phyloP scores from a whole-genome alignment of 805 yeast species.

The Starmerella ratchasimensis region DNA sequence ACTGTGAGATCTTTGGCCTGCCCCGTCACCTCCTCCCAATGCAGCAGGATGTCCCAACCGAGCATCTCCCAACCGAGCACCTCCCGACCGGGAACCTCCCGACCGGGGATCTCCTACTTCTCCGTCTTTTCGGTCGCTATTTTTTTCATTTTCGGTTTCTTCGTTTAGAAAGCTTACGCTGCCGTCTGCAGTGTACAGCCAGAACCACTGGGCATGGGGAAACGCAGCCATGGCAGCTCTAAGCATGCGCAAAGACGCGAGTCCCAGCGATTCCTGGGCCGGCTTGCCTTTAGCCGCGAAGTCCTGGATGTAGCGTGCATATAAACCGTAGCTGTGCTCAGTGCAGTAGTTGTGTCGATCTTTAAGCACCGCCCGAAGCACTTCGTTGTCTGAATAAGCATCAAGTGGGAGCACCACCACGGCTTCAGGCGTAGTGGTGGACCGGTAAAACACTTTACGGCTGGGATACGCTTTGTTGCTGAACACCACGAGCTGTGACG shows the following conservation, averaged over 20 bases:
- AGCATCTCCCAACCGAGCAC: too few relatives aligned
- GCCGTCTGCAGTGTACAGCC: conserved; percentile 66
- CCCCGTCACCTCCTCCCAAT: too few relatives aligned
- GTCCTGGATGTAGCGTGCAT: conserved; percentile 72
- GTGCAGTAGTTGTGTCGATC: conserved; percentile 76
- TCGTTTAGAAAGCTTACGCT: conserved; percentile 20
- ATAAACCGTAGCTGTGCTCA: conserved; percentile 58
- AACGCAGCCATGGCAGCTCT: conserved; percentile 84
- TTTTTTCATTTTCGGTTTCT: too few relatives aligned
- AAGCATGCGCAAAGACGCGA: conserved; percentile 46
- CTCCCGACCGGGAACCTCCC: too few relatives aligned
- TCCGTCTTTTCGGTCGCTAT: too few relatives aligned
- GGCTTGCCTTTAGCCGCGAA: conserved; percentile 31
- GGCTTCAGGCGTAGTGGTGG: conserved; percentile 24
- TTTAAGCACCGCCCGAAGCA: conserved; percentile 51
- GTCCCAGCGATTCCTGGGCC: conserved; percentile 26
- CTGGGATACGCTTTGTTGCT: conserved; percentile 19
- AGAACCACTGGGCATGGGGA: conserved; percentile 69
- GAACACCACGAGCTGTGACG: conserved; percentile 20
- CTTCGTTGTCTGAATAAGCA: conserved; percentile 47
- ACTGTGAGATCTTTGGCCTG: too few relatives aligned
- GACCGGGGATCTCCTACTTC: too few relatives aligned
- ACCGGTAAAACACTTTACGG: conserved; percentile 16
- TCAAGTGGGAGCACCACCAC: conserved; percentile 71
- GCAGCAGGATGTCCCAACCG: too few relatives aligned